Base-by-base conservation (phyloP, 495 filamentous ascomycete species). In the Glutinoglossum americanum region DNA sequence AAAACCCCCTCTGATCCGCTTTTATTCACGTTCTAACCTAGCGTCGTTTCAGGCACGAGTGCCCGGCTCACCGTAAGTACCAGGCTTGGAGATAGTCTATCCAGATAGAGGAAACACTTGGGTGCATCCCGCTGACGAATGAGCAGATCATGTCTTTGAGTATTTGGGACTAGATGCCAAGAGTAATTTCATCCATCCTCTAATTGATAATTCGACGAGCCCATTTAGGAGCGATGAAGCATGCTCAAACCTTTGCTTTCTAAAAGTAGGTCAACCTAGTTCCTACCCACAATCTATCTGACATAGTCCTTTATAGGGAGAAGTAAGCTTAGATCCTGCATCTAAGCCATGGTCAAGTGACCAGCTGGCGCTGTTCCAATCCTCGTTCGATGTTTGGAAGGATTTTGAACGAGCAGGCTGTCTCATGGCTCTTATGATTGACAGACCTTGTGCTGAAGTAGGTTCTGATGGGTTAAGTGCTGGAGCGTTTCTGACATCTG, bases 11-110 rank as follows among this genome's bases (percentile, higher is more conserved):
- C 25, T 1, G 1, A 3, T 48, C 25, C 11, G 17, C 17, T 6
- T 15, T 9, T 17, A 37, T 26, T 11, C 8, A 30, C 8, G 26
- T n/a, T 47, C 15, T 30, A 25, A 9, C 23, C 51, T 45, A 55
- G 21, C 26, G 15, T 3, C 10, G 11, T 3, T 26, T 5, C 44
- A 68, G 66, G 64, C 65, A 69, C 49, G 63, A 69, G 35, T 69
- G 67, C 48, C 67, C 63, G 5, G 69, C 63, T 48, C 67, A 69
- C 60, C 59, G 62, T 56, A 56, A 39, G 54, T 45, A 1, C 41
- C 10, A 19, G 9, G 2, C 15, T 15, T 39, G 15, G 13, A 11
- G 5, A 2, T 17, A 39, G 37, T 39, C 37, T 11, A 39, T 11
- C 15, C 15, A 11, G 37, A 39, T 9, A 33, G 30, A 33, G 3